These are phyloP conservation scores for Coemansia sp. DNA, from an alignment of 192 early-diverging fungal genomes.

Conservation along the genomic window DNA sequence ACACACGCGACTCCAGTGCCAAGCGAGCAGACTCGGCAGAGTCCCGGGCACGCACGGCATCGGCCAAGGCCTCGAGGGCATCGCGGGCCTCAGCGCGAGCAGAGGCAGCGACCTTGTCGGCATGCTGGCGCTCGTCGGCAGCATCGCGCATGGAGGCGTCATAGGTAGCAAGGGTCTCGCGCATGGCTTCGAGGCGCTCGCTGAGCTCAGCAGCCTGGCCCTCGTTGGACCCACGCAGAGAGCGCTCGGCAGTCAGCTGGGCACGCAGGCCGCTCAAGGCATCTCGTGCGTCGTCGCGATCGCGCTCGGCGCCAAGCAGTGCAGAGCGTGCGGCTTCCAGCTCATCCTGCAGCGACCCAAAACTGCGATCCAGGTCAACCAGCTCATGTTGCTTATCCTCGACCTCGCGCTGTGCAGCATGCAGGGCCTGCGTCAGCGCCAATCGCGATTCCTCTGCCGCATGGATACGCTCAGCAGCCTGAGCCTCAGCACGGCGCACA, in stretches of 20 bases:
- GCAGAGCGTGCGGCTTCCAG: conserved; percentile 30
- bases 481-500: conserved; percentile 49
- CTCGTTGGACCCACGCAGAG: conserved; percentile 44
- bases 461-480: conserved; percentile 71
- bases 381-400: conserved; percentile 75
- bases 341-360: conserved; percentile 49
- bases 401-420: conserved; percentile 71
- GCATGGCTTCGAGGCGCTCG: conserved; percentile 38
- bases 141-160: conserved; percentile 61
- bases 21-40: conserved; percentile 64
- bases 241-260: conserved; percentile 36
- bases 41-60: conserved; percentile 61
- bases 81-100: conserved; percentile 67
- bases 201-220: conserved; percentile 43
- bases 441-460: conserved; percentile 79
- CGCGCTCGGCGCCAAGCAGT: conserved; percentile 40
- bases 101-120: conserved; percentile 70
- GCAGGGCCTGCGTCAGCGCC: conserved; percentile 74
- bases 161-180: conserved; percentile 55
- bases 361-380: conserved; percentile 54
- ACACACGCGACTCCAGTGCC: conserved; percentile 64
- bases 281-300: conserved; percentile 43
- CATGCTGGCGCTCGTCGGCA: conserved; percentile 67
- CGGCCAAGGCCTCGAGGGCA: conserved; percentile 63
- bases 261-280: conserved; percentile 28